Base-by-base conservation (phyloP, 2,329 filamentous ascomycete species). In the Didymella segeticola region DNA sequence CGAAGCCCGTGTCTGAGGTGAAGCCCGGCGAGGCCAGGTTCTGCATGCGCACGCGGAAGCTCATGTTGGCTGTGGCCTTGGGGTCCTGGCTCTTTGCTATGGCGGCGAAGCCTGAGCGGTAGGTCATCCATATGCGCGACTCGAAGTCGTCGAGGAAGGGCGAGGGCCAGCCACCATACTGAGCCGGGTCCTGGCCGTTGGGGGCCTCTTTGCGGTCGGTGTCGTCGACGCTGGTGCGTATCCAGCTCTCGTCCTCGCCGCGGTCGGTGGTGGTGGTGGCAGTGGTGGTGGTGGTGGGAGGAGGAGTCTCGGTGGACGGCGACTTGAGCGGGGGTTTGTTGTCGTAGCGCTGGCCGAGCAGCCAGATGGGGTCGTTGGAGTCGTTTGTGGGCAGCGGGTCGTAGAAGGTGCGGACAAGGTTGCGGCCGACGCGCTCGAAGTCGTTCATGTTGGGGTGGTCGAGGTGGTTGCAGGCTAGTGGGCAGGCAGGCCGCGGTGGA, bases 51-150 rank as follows among this genome's bases (percentile, higher is more conserved):
- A 96, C 93, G 1, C 90, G 81, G 53, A 98, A 85, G 3, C 91
- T 96, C 79, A 98, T 85, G 7, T 86, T 80, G 4, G 87, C 82
- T 1, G 81, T 72, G 12, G 91, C 89, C 66, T 87, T 87, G 0
- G 89, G 87, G 62, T 93, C 89, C 47, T 83, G 81, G 4, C 90
- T 93, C 72, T 87, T 90, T 15, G 90, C 83, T 70, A 99, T 99
- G 0, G 86, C 82, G 9, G 87, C 80, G 71, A 99, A 99, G 63
- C 89, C 89, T 22, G 88, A 95, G 45, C 95, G 86, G 70, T 99
- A 99, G 9, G 93, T 98, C 83, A 99, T 90, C 93, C 95, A 98
- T 73, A 97, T 86, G 57, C 86, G 86, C 5, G 93, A 93, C 72
- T 96, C 92, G 67, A 98, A 96, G 74, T 99, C 95, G 56, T 92